phyloP scores from a whole-genome alignment of 2,329 filamentous ascomycete genomes.

The Diaporthe ampelina region DNA sequence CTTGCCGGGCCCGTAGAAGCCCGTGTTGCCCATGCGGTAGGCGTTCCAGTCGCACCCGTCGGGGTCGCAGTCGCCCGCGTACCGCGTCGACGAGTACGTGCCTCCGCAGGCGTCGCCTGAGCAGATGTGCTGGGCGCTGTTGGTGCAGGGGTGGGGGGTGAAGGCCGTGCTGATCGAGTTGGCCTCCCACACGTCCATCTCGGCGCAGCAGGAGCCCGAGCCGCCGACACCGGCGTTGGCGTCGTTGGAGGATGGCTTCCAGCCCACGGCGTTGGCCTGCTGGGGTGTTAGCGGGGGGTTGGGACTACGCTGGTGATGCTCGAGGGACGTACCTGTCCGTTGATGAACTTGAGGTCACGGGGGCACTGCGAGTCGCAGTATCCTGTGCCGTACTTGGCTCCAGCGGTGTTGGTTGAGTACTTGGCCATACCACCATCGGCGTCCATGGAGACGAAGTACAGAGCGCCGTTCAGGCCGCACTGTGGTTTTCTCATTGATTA shows the following conservation, averaged over 20 bases:
- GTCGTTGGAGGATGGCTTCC: slow-evolving; percentile 64
- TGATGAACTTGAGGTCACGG: slow-evolving; percentile 57
- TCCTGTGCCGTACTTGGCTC: slow-evolving; percentile 63
- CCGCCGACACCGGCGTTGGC: slow-evolving; percentile 62
- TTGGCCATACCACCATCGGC: slow-evolving; percentile 55
- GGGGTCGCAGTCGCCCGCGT: slow-evolving; percentile 72
- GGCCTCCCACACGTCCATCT: slow-evolving; percentile 71
- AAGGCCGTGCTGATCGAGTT: slow-evolving; percentile 71
- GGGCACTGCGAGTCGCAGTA: slow-evolving; percentile 57
- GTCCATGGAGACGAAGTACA: slow-evolving; percentile 59
- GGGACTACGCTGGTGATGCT: accelerated
- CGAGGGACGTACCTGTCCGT: slow-evolving; percentile 50
- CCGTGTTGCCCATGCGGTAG: slow-evolving; percentile 71
- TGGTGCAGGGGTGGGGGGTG: slow-evolving; percentile 71
- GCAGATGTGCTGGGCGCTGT: slow-evolving; percentile 58
- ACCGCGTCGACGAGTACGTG: slow-evolving; percentile 63
- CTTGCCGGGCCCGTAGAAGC: slow-evolving; percentile 71
- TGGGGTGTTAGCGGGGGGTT: not conserved
- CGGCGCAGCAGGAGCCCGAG: slow-evolving; percentile 68
- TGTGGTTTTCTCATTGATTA: too few relatives aligned
- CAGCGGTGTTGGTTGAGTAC: slow-evolving; percentile 53
- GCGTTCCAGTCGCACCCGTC: slow-evolving; percentile 77
- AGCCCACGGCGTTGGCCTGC: slow-evolving; percentile 57
- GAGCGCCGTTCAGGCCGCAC: slow-evolving; percentile 75
- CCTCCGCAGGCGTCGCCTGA: slow-evolving; percentile 61